Evolutionary conservation across 495 filamentous ascomycete genomes (phyloP), one percentile per base, ranked within the genome.

Genomic region (Aspergillus egyptiacus): DNA sequence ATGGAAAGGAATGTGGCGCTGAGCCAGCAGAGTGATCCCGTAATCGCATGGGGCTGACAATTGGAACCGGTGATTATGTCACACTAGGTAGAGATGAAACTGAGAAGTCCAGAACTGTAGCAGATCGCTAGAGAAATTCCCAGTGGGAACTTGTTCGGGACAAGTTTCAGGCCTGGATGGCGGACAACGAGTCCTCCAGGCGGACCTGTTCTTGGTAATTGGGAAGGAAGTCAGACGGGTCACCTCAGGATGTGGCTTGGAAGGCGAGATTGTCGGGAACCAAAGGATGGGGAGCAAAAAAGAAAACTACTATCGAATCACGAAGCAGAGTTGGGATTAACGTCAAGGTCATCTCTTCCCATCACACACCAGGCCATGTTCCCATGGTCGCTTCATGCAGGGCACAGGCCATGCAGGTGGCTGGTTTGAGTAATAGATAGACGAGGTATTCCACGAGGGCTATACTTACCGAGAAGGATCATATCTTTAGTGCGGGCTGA

Each of bases 391-490:
- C 6, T 31, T 31, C 10, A 31, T 31, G 38, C 38, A 40, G 38
- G 38, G 48, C 48, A 55, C 56, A 54, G 48, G 46, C 51, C 43
- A 59, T 51, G 56, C 52, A 59, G 49, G 52, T 27, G 46, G 53
- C 56, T 52, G 34, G 49, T 59, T 59, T 19, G 36, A 55, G 56
- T 55, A 59, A 59, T 24, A 40, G 8, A 13, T 27, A 31, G 4
- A 10, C 10, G n/a, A n/a, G n/a, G n/a, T n/a, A n/a, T n/a, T 8
- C 36, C 2, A 23, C 20, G 36, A 39, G 8, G n/a, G n/a, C n/a
- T n/a, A n/a, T n/a, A n/a, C n/a, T n/a, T n/a, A n/a, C n/a, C n/a
- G n/a, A n/a, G n/a, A n/a, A n/a, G n/a, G n/a, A n/a, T n/a, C n/a
- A n/a, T n/a, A n/a, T n/a, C n/a, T n/a, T n/a, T n/a, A n/a, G n/a